Evolutionary conservation across 2,329 filamentous ascomycete species (phyloP), one percentile per base, ranked within the genome.

Genomic region (Fusarium staphyleae): DNA sequence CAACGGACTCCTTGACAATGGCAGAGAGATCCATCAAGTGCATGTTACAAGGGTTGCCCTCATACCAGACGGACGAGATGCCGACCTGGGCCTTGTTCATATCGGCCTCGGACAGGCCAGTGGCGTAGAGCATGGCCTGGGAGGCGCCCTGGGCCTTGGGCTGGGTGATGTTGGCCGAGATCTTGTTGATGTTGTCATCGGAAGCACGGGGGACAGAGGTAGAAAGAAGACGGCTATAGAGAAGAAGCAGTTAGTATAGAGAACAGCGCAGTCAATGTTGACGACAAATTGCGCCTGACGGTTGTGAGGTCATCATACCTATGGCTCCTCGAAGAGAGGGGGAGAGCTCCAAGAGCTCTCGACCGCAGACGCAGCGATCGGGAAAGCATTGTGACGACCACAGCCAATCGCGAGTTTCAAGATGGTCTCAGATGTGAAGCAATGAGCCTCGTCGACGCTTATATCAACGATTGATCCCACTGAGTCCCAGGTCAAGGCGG

Each of bases 41-140:
- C 93, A 97, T 99, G 79, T 99, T 99, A 82, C 95, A 99, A 19
- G 95, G 95, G 78, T 99, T 99, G 52, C 95, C 95, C 66, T 91
- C 89, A 78, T 93, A 97, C 95, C 95, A 99, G 56, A 98, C 93
- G 5, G 93, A 97, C 34, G 93, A 96, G 72, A 99, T 98, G 65
- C 95, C 95, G 66, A 99, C 88, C 80, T 99, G 96, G 19, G 95
- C 89, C 81, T 98, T 99, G 79, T 89, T 88, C 87, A 98, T 90
- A 75, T 96, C 93, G 50, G 83, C 82, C 70, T 96, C 90, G 34
- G 79, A 85, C 68, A 99, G 80, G 47, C 96, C 96, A 1, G 93
- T 97, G 65, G 91, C 95, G 80, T 96, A 99, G 51, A 99, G 83
- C 96, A 99, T 99, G 62, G 96, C 95, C 80, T 99, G 95, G 34